Percentiles rank a stretch among this genome's conserved stretches.
phyloP scores from a whole-genome alignment of 2,329 filamentous ascomycete species.

The Xylaria sp. region DNA sequence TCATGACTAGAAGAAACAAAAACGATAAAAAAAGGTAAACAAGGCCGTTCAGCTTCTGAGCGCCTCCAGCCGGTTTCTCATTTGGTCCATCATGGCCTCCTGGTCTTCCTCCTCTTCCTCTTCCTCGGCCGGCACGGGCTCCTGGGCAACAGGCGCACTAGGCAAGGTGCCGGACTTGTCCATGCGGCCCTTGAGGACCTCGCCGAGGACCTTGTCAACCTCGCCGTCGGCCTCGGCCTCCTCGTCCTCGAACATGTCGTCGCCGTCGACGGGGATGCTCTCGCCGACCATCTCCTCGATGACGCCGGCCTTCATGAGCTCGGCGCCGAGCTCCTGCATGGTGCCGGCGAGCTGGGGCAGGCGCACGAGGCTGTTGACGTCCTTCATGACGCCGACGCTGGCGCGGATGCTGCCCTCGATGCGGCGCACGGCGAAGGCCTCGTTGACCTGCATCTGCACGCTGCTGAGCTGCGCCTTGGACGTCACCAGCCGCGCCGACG shows the following conservation, averaged over 20 bases:
- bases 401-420: constrained; percentile 90
- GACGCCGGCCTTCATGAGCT: constrained; percentile 92
- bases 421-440: constrained; percentile 92
- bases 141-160: constrained; percentile 55
- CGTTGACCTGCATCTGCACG: constrained; percentile 96
- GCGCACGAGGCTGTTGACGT: constrained; percentile 84
- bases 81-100: constrained; percentile 89
- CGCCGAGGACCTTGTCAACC: constrained; percentile 89
- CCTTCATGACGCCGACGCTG: constrained; percentile 92
- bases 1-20: constrained; percentile 4
- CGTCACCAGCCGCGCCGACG: constrained; percentile 74
- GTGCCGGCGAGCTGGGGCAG: constrained; percentile 86
- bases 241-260: constrained; percentile 71
- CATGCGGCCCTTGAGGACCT: constrained; percentile 83
- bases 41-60: constrained; percentile 69
- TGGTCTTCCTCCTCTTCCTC: constrained; percentile 75
- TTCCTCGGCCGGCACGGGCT: constrained; percentile 55
- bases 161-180: constrained; percentile 63
- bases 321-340: constrained; percentile 84
- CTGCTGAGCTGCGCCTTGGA: constrained; percentile 89
- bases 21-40: not conserved
- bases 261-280: constrained; percentile 73
- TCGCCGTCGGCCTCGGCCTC: constrained; percentile 77
- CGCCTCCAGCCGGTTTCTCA: constrained; percentile 88
- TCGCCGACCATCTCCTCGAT: constrained; percentile 98